These are phyloP conservation scores for Phytophthora pluvialis DNA, from an alignment of 352 stramenopile species.

Conservation along the genomic window DNA sequence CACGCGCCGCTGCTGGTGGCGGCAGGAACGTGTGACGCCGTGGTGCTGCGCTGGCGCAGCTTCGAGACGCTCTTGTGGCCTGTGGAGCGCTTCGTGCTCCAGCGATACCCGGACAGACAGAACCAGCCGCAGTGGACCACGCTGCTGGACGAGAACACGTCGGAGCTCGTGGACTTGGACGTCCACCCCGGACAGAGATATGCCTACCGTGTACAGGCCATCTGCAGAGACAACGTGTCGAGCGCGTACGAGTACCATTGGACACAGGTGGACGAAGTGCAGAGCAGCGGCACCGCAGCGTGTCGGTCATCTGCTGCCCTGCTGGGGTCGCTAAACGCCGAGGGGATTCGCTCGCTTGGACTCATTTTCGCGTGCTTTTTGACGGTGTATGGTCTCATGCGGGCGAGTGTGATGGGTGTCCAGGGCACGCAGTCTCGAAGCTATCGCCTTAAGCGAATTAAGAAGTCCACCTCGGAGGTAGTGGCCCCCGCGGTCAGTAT, in stretches of 20 bases:
- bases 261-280: constrained; percentile 21
- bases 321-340: constrained; percentile 34
- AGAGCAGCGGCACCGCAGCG: constrained; percentile 1
- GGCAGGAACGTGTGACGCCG: constrained; percentile 43
- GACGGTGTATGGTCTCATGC: constrained; percentile 61
- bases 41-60: constrained; percentile 53
- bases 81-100: constrained; percentile 49
- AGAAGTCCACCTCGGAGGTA: constrained; percentile 46
- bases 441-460: constrained; percentile 56
- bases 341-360: constrained; percentile 49
- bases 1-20: constrained; percentile 55
- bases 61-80: constrained; percentile 53
- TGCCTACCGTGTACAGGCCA: constrained; percentile 50
- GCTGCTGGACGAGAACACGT: constrained; percentile 46
- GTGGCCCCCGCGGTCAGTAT: constrained; percentile 1
- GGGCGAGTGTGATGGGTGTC: constrained; percentile 54
- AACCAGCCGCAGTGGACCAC: constrained; percentile 46
- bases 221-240: constrained; percentile 41
- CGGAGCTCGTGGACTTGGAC: constrained; percentile 39
- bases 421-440: constrained; percentile 58
- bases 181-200: constrained; percentile 44
- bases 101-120: constrained; percentile 48
- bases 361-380: constrained; percentile 65
- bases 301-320: constrained; percentile 23
- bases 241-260: constrained; percentile 59